Evolutionary conservation across 768 basidiomycete genomes (phyloP).

Genomic region (Pleurotus tuber-regium): DNA sequence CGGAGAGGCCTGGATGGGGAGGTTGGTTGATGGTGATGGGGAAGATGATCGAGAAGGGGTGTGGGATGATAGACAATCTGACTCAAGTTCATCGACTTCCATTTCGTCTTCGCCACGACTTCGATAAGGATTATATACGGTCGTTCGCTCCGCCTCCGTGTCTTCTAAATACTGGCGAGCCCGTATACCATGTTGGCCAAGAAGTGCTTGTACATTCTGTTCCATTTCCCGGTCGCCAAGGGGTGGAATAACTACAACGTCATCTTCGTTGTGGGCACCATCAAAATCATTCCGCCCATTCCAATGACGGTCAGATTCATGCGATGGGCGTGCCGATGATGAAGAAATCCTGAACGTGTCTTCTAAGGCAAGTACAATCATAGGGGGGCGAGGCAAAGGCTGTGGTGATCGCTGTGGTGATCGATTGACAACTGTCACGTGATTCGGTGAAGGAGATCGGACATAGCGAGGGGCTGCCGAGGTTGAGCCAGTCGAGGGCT

Average conservation of each 20-base stretch:
- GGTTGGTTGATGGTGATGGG: conserved; percentile 35
- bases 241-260: conserved; percentile 53
- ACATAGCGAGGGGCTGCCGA: conserved; percentile 9
- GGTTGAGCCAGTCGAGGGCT: background rate
- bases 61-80: conserved; percentile 53
- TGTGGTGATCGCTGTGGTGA: conserved; percentile 1
- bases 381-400: conserved; percentile 19
- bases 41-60: conserved; percentile 35
- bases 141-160: background rate
- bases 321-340: background rate
- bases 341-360: conserved; percentile 55
- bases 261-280: conserved; percentile 29
- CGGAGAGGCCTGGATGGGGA: conserved; percentile 14
- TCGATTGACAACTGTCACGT: conserved; percentile 5
- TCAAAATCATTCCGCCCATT: conserved; percentile 23
- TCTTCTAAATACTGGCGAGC: conserved; percentile 25
- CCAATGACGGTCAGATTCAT: background rate
- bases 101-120: conserved; percentile 29
- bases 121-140: background rate
- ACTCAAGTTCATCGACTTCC: conserved; percentile 53
- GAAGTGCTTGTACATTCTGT: conserved; percentile 53
- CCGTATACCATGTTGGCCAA: conserved; percentile 47
- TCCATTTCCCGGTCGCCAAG: conserved; percentile 55
- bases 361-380: conserved; percentile 49
- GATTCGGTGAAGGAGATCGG: conserved; percentile 9